Conservation (phyloP, 805 yeast genomes). For the Millerozyma miso region DNA sequence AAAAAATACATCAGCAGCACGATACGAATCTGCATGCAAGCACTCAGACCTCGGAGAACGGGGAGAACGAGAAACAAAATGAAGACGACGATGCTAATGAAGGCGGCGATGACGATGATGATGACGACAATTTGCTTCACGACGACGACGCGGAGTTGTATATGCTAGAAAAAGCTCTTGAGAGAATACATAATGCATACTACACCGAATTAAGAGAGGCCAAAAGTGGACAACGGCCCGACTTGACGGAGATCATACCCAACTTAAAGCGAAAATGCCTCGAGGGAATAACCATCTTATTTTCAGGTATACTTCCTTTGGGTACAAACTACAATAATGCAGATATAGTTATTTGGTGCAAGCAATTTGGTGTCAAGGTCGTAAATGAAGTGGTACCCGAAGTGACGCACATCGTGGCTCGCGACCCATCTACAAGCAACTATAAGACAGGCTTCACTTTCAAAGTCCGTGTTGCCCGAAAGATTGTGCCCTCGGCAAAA, state of each 20-base stretch:
- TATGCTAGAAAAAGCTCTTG: conserved; percentile 58
- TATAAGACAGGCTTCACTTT: conserved; percentile 49
- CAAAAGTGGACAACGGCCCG: conserved; percentile 38
- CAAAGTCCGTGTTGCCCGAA: conserved; percentile 77
- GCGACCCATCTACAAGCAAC: conserved; percentile 49
- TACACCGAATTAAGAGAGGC: conserved; percentile 45
- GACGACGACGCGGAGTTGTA: conserved; percentile 81
- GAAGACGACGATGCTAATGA: conserved; percentile 20
- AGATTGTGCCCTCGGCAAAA: conserved; percentile 55
- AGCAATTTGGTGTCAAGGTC: conserved; percentile 85
- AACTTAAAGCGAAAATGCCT: conserved; percentile 67
- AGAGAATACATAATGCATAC: conserved; percentile 62
- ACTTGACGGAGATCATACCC: conserved; percentile 69
- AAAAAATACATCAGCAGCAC: conserved; percentile 38
- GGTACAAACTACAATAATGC: conserved; percentile 69
- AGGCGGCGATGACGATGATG: conserved; percentile 19
- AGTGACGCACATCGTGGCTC: conserved; percentile 87
- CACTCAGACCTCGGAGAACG: conserved; percentile 3
- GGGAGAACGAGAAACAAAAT: conserved; percentile 12
- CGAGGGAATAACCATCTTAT: conserved; percentile 62
- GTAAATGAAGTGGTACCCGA: conserved; percentile 63
- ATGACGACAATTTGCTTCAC: conserved; percentile 46
- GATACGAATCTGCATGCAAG: conserved; percentile 12
- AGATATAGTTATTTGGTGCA: conserved; percentile 89
- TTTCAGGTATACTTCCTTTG: conserved; percentile 89